Percentiles rank a stretch among this genome's conserved stretches.
These are phyloP conservation scores for Theileria orientalis DNA, from an alignment of 169 alveolate species.

Conservation along the genomic window DNA sequence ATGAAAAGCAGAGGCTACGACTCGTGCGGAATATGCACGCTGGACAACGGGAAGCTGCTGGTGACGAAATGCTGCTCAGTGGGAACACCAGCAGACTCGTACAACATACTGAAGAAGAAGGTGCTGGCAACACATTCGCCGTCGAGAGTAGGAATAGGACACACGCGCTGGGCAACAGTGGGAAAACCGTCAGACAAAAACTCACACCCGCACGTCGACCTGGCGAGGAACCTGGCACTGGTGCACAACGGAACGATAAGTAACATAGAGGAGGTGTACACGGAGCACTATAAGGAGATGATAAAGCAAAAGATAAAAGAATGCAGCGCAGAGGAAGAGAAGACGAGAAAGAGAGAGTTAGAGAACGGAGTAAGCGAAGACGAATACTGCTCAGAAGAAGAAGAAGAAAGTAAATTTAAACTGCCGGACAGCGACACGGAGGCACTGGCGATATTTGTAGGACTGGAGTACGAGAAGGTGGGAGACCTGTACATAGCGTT, in stretches of 20 bases:
- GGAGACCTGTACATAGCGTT: constrained; percentile 82
- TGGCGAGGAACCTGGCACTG: constrained; percentile 83
- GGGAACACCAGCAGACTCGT: constrained; percentile 80
- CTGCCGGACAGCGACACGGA: constrained; percentile 94
- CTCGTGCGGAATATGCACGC: constrained; percentile 92
- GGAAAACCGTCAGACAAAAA: constrained; percentile 94
- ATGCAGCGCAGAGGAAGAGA: constrained; percentile 72
- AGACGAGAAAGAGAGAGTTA: too few relatives aligned
- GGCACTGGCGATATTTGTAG: constrained; percentile 93
- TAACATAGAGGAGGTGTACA: constrained; percentile 58
- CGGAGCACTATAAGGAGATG: constrained; percentile 15
- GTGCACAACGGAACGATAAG: constrained; percentile 94
- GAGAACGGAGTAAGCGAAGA: constrained; percentile 43
- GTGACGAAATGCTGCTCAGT: constrained; percentile 81
- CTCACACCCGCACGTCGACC: constrained; percentile 97
- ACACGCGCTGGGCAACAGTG: constrained; percentile 99
- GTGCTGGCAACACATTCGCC: constrained; percentile 75
- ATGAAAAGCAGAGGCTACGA: constrained; percentile 93
- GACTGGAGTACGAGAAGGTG: constrained; percentile 83
- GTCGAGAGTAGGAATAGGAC: constrained; percentile 93
- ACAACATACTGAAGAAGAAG: constrained; percentile 75
- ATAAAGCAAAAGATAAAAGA: constrained; percentile 49
- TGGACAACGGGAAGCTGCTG: constrained; percentile 73
- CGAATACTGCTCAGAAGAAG: background rate
- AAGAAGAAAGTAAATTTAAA: constrained; percentile 2